Evolutionary conservation across 108 stramenopile genomes (phyloP).

Genomic region (Schizochytrium sp.): DNA sequence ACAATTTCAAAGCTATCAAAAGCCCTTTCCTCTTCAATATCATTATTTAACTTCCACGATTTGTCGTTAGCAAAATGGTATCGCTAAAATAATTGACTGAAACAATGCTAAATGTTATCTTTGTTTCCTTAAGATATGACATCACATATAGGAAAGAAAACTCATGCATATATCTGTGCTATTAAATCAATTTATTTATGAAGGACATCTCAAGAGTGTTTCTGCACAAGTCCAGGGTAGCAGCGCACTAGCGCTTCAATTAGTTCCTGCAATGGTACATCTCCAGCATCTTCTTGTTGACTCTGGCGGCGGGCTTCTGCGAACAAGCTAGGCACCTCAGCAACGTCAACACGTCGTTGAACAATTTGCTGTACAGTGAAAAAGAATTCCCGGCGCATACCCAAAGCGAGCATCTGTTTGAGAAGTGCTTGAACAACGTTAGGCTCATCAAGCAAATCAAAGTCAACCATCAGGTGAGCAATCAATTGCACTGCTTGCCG

Average conservation of each 20-base stretch:
- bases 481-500: constrained; percentile 21
- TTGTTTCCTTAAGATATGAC: too few relatives aligned
- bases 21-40: too few relatives aligned
- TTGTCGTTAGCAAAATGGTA: too few relatives aligned
- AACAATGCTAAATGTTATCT: too few relatives aligned
- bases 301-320: neutral
- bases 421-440: constrained; percentile 45
- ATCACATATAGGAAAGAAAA: too few relatives aligned
- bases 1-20: too few relatives aligned
- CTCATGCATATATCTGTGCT: too few relatives aligned
- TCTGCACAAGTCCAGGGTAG: neutral
- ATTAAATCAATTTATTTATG: too few relatives aligned
- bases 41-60: too few relatives aligned
- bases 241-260: neutral
- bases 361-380: constrained; percentile 21
- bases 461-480: constrained; percentile 43
- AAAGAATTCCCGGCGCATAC: constrained; percentile 45
- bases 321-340: neutral
- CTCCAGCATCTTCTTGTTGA: neutral
- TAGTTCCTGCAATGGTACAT: neutral
- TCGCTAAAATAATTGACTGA: too few relatives aligned
- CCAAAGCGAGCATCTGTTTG: constrained; percentile 14
- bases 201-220: neutral
- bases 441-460: constrained; percentile 32
- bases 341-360: constrained; percentile 3